Conservation (phyloP, 176 grass and related monocot species). For the Aegilops longissima region DNA sequence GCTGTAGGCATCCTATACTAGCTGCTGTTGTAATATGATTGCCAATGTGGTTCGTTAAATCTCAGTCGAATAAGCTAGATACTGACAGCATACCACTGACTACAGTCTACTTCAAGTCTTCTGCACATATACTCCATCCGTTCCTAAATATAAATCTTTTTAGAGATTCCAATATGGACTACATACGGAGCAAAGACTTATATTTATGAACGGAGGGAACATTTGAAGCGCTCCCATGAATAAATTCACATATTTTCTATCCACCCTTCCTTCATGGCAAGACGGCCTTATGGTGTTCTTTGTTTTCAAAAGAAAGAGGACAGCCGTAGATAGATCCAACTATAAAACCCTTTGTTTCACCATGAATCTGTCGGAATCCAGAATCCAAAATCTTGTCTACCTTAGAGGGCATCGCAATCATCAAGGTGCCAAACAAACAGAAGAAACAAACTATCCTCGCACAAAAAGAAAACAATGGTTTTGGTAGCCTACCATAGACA, state of each 20-base stretch:
- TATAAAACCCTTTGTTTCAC: not conserved
- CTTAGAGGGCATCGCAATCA: not conserved
- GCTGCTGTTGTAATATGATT: not conserved
- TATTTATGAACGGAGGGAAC: not conserved
- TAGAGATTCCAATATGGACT: too few species aligned
- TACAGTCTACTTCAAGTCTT: not conserved
- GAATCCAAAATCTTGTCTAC: slow-evolving; percentile 22
- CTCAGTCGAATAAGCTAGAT: not conserved
- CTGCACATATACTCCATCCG: not conserved
- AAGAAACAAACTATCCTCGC: not conserved
- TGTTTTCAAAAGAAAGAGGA: not conserved
- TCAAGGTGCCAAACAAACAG: not conserved
- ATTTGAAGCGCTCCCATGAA: not conserved
- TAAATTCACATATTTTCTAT: not conserved
- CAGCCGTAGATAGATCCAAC: not conserved
- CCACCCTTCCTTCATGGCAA: not conserved
- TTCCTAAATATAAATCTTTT: too few species aligned
- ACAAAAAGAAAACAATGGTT: not conserved
- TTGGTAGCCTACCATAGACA: slow-evolving; percentile 60
- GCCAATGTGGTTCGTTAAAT: not conserved
- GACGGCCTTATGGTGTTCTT: not conserved
- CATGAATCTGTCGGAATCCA: not conserved
- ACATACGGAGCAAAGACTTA: too few species aligned
- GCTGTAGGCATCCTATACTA: not conserved
- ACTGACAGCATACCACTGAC: not conserved